phyloP scores from a whole-genome alignment of 2,329 filamentous ascomycete genomes.

The Teratosphaeria pseudoeucalypti region DNA sequence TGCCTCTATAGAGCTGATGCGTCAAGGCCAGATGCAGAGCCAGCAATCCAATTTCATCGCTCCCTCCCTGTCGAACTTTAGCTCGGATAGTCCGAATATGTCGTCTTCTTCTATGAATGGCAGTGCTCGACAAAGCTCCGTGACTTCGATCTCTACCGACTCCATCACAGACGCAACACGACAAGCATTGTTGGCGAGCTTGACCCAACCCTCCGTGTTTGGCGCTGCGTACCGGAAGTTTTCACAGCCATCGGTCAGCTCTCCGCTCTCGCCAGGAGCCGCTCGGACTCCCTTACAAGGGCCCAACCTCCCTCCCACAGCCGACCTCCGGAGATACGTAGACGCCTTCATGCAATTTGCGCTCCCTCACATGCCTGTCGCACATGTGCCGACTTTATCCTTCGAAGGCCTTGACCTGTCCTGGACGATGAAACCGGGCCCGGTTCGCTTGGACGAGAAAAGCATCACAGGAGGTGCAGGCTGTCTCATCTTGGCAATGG shows the following conservation, averaged over 20 bases:
- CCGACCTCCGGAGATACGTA: slow-evolving; percentile 82
- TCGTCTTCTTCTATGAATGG: slow-evolving; percentile 61
- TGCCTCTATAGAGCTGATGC: slow-evolving; percentile 7
- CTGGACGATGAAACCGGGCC: slow-evolving; percentile 41
- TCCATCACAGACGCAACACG: slow-evolving; percentile 57
- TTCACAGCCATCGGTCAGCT: slow-evolving; percentile 48
- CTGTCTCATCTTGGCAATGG: slow-evolving; percentile 79
- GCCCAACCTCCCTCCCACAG: slow-evolving; percentile 61
- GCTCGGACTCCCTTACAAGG: slow-evolving; percentile 26
- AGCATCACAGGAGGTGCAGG: slow-evolving; percentile 65
- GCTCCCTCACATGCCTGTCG: slow-evolving; percentile 88
- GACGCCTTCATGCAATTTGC: slow-evolving; percentile 84
- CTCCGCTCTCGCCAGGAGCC: slow-evolving; percentile 35
- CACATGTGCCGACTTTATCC: slow-evolving; percentile 82
- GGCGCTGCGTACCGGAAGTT: slow-evolving; percentile 41
- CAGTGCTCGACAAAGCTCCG: slow-evolving; percentile 51
- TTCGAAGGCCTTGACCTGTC: slow-evolving; percentile 69
- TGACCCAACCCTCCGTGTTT: slow-evolving; percentile 49
- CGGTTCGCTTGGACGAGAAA: slow-evolving; percentile 31
- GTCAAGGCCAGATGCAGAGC: slow-evolving; percentile 32
- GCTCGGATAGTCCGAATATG: slow-evolving; percentile 53
- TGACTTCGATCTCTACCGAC: slow-evolving; percentile 51
- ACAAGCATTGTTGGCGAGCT: slow-evolving; percentile 50
- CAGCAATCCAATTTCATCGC: slow-evolving; percentile 47
- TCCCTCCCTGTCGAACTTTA: slow-evolving; percentile 49